Evolutionary conservation across 1,284 basidiomycete species (phyloP).

Genomic region (Spongispora temasekensis): DNA sequence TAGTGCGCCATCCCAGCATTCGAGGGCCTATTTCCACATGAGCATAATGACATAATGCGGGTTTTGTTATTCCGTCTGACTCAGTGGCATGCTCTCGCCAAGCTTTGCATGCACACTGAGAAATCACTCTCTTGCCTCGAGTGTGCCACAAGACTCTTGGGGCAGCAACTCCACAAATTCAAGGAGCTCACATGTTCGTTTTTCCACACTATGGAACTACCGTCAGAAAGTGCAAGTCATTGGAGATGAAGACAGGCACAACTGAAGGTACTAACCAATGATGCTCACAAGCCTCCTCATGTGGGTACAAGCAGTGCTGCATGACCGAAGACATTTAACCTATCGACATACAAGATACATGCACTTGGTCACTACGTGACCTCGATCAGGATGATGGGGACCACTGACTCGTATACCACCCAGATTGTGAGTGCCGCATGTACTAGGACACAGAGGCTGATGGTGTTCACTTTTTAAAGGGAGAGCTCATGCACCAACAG

Average conservation of each 20-base stretch:
- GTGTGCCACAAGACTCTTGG: not conserved
- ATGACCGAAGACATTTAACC: not conserved
- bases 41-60: not conserved
- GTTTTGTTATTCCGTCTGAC: not conserved
- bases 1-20: not conserved
- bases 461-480: not conserved
- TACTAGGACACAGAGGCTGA: not conserved
- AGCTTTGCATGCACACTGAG: not conserved
- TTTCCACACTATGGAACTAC: not conserved
- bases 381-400: not conserved
- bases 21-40: not conserved
- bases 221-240: not conserved
- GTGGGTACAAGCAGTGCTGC: too few relatives aligned
- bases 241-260: not conserved
- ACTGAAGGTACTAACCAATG: too few relatives aligned
- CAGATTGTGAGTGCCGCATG: not conserved
- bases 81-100: not conserved
- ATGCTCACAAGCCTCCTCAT: too few relatives aligned
- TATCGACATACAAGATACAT: not conserved
- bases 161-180: not conserved
- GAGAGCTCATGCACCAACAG: not conserved
- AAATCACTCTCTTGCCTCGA: not conserved
- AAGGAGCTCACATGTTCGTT: not conserved
- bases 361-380: not conserved
- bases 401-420: slow-evolving; percentile 1